Evolutionary conservation across 192 early-diverging fungal genomes (phyloP), one percentile per base, ranked within the genome.

Genomic region (Gorgonomyces haynaldii): DNA sequence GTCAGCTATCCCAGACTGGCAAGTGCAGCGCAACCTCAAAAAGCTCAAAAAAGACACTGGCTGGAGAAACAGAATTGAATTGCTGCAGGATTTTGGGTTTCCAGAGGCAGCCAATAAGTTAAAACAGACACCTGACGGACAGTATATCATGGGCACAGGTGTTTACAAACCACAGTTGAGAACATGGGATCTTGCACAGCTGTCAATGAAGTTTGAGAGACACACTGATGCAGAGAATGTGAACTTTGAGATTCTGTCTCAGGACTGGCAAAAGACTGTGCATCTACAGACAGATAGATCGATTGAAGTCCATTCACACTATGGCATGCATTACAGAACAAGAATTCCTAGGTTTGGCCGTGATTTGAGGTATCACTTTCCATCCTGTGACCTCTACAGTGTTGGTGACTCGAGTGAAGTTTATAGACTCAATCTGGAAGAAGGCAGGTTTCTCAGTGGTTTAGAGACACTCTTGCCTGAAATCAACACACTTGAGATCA

Each of bases 81-180:
- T 98, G 4, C 85, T 98, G 54, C 95, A 98, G 61, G 95, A 98
- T 58, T 98, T 98, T 60, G 85, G 89, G 60, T 98, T 98, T 52
- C 95, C 95, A 8, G 86, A 96, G 65, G 92, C 95, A 0, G 84
- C 86, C 1, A 58, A 85, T 17, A 73, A 78, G 42, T 74, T 98
- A 41, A 86, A 85, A 52, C 67, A 73, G 12, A 95, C 95, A 0
- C 58, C 68, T 9, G 95, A 98, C 58, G 83, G 89, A 32, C 77
- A 86, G 38, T 82, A 79, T 65, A 77, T 84, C 30, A 79, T 98
- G 60, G 95, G 89, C 1, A 96, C 88, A 4, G 91, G 91, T 70
- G 85, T 93, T n/a, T 96, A 98, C 68, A 89, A 98, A 62, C 92
- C 92, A 17, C 95, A 95, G 57, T 86, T 98, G 53, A 78, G 95